phyloP scores from a whole-genome alignment of 257 asterid species.

The Ballota nigra region DNA sequence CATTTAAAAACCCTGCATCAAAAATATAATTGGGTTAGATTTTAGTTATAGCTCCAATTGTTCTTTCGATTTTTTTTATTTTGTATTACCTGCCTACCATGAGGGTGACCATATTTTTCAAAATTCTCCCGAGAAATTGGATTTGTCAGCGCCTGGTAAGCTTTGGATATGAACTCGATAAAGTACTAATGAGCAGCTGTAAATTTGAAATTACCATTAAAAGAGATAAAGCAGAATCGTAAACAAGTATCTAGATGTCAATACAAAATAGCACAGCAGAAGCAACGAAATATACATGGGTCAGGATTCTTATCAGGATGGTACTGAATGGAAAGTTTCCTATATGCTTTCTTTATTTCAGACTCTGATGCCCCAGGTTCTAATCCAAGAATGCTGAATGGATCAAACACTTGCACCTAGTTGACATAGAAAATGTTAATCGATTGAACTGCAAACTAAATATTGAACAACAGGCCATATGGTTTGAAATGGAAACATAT shows the following conservation, averaged over 20 bases:
- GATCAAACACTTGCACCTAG: slow-evolving; percentile 88
- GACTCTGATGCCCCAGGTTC: slow-evolving; percentile 82
- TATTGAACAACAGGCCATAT: neutral
- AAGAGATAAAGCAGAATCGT: neutral
- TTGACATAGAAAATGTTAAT: slow-evolving; percentile 6
- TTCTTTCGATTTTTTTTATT: neutral
- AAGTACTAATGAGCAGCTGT: slow-evolving; percentile 88
- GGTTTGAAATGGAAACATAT: neutral
- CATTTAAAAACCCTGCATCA: slow-evolving; percentile 84
- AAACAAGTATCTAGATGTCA: neutral
- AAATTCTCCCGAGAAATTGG: slow-evolving; percentile 88
- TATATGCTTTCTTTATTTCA: slow-evolving; percentile 91
- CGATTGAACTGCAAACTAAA: slow-evolving; percentile 3
- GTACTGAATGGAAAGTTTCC: slow-evolving; percentile 87
- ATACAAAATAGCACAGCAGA: slow-evolving; percentile 5
- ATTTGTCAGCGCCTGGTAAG: slow-evolving; percentile 97
- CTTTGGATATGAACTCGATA: slow-evolving; percentile 86
- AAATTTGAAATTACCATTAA: slow-evolving; percentile 27
- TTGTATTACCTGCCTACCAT: slow-evolving; percentile 88
- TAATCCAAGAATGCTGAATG: slow-evolving; percentile 88
- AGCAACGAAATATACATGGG: slow-evolving; percentile 57
- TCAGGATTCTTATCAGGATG: slow-evolving; percentile 99
- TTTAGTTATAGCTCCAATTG: slow-evolving; percentile 5
- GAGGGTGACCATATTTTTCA: slow-evolving; percentile 97
- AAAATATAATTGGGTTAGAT: slow-evolving; percentile 8